These are phyloP conservation scores for Rhizophagus prolifer DNA, from an alignment of 192 early-diverging fungal species.

Conservation along the genomic window DNA sequence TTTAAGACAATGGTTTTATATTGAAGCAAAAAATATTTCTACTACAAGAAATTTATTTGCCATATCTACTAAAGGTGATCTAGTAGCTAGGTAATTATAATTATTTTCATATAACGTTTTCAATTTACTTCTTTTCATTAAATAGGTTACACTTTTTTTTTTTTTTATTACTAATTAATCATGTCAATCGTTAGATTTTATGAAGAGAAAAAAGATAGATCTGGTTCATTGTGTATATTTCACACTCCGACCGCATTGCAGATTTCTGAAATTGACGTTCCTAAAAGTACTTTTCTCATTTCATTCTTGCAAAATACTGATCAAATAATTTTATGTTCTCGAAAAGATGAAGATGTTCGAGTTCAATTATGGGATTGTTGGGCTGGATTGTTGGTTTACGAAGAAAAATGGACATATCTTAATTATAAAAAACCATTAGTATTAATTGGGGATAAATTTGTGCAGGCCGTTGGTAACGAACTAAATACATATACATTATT, in stretches of 20 bases:
- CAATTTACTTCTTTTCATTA: too few species aligned
- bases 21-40: background rate
- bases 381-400: background rate
- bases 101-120: background rate
- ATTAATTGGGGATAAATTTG: background rate
- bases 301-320: background rate
- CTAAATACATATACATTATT: background rate
- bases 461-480: background rate
- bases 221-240: background rate
- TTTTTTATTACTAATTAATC: too few species aligned
- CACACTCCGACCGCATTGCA: background rate
- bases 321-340: background rate
- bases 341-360: background rate
- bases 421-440: background rate
- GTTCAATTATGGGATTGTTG: constrained; percentile 13
- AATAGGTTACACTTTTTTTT: too few species aligned
- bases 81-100: constrained; percentile 7
- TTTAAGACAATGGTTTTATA: constrained; percentile 10
- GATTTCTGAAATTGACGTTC: background rate
- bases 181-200: background rate
- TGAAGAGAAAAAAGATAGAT: background rate
- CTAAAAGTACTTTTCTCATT: background rate
- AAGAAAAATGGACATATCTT: background rate
- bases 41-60: background rate
- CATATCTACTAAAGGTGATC: background rate